These are phyloP conservation scores for Delitschia confertaspora DNA, from an alignment of 495 filamentous ascomycete genomes.

Conservation along the genomic window DNA sequence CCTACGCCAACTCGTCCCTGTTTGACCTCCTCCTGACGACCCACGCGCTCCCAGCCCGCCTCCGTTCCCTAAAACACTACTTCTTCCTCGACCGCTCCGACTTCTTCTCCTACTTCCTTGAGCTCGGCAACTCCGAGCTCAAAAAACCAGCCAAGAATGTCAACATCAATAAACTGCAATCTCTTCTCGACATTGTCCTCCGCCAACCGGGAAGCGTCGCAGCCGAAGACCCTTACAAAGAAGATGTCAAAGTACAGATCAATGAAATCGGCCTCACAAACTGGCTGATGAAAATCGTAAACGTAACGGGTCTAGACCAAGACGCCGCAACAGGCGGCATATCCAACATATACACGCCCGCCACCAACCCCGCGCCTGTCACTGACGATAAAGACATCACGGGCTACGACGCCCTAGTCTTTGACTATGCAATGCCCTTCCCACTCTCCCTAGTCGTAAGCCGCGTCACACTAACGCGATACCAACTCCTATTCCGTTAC, in stretches of 20 bases:
- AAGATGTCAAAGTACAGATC: constrained; percentile 95
- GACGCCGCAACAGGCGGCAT: constrained; percentile 49
- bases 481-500: constrained; percentile 93
- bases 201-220: constrained; percentile 92
- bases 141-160: constrained; percentile 78
- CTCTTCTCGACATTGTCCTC: constrained; percentile 84
- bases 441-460: constrained; percentile 95
- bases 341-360: constrained; percentile 46
- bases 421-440: constrained; percentile 92
- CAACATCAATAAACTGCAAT: constrained; percentile 88
- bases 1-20: constrained; percentile 89
- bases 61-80: constrained; percentile 92
- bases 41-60: constrained; percentile 75
- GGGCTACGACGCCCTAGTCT: constrained; percentile 82
- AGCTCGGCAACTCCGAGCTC: constrained; percentile 77
- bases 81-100: constrained; percentile 97
- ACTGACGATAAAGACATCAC: constrained; percentile 71
- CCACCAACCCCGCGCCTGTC: constrained; percentile 43
- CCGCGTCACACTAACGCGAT: constrained; percentile 88
- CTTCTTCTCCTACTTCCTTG: constrained; percentile 95
- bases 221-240: constrained; percentile 90
- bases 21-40: constrained; percentile 85
- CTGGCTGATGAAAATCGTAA: constrained; percentile 91
- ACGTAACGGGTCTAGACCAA: constrained; percentile 85
- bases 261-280: constrained; percentile 87